Conservation (phyloP, 208 protist genomes). For the Trypanosoma rangeli region DNA sequence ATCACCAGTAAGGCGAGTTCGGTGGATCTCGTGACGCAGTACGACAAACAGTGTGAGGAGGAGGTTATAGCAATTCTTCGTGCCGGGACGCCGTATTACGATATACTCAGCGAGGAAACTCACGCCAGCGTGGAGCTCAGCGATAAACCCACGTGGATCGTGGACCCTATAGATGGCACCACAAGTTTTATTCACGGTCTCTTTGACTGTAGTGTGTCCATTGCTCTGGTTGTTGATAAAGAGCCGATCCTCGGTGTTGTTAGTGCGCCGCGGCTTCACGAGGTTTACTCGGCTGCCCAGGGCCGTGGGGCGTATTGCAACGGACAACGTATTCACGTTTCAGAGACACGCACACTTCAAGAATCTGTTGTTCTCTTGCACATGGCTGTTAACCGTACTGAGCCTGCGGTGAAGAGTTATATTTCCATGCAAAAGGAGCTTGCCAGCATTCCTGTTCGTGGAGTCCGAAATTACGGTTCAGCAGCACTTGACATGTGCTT, state of each 20-base stretch:
- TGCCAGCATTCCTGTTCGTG: constrained; percentile 59
- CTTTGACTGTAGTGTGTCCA: constrained; percentile 86
- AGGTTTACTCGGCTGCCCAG: constrained; percentile 76
- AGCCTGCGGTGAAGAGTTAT: constrained; percentile 46
- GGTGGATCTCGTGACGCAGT: constrained; percentile 70
- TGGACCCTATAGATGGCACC: constrained; percentile 82
- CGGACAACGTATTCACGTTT: constrained; percentile 83
- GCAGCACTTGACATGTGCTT: constrained; percentile 87
- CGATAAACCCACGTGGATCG: constrained; percentile 79
- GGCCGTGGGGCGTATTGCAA: constrained; percentile 87
- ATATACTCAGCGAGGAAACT: constrained; percentile 67
- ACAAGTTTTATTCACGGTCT: constrained; percentile 81
- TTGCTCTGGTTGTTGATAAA: constrained; percentile 72
- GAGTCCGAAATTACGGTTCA: constrained; percentile 67
- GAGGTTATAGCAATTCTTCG: constrained; percentile 70
- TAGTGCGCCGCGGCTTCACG: constrained; percentile 68
- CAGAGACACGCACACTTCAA: constrained; percentile 35
- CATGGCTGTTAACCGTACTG: constrained; percentile 49
- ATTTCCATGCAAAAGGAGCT: constrained; percentile 69
- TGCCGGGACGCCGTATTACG: constrained; percentile 52
- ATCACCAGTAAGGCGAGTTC: constrained; percentile 44
- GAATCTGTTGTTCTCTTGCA: constrained; percentile 72
- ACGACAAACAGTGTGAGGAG: constrained; percentile 77
- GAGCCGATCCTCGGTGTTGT: constrained; percentile 81
- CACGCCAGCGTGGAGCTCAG: constrained; percentile 35